Percentiles rank a stretch among this genome's conserved stretches.
Evolutionary conservation across 2,329 filamentous ascomycete species (phyloP).

Genomic region (Colletotrichum lupini): DNA sequence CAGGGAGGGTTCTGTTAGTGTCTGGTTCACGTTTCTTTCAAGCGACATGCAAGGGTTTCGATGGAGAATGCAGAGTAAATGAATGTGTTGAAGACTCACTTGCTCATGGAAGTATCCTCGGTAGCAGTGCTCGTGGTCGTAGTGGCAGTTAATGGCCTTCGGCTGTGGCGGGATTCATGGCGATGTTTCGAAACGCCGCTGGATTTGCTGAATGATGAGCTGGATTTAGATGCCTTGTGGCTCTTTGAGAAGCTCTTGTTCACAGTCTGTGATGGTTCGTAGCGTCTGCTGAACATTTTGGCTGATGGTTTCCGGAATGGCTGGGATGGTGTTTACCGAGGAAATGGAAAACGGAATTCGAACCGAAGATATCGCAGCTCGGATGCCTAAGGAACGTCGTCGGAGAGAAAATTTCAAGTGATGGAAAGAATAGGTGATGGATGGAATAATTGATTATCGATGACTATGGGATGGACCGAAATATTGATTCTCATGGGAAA

Average conservation of each 20-base stretch:
- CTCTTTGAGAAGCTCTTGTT: conserved; percentile 65
- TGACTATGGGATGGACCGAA: not conserved
- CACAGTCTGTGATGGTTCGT: conserved; percentile 49
- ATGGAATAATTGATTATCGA: not conserved
- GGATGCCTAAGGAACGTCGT: not conserved
- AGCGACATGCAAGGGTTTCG: not conserved
- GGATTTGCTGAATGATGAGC: conserved; percentile 65
- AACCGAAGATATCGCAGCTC: not conserved
- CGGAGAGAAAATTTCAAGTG: not conserved
- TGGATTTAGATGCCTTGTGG: conserved; percentile 61
- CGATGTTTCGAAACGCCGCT: conserved; percentile 65
- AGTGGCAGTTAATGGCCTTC: conserved; percentile 61
- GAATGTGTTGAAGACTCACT: conserved; percentile 48
- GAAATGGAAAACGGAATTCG: not conserved
- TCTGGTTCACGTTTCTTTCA: not conserved
- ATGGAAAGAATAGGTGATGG: not conserved
- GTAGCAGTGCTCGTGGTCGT: conserved; percentile 48
- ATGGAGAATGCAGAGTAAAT: not conserved
- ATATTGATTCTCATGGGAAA: conserved; percentile 7
- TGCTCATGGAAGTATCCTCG: conserved; percentile 54
- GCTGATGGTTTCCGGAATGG: not conserved
- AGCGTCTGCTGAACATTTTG: conserved; percentile 62
- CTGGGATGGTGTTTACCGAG: not conserved
- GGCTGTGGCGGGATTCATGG: conserved; percentile 59
- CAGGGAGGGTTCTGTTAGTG: conserved; percentile 27